A percentile compares a stretch with the other conserved stretches of the same genome.
Evolutionary conservation across 2,329 filamentous ascomycete genomes (phyloP).

Genomic region (Cucurbitaria berberidis): DNA sequence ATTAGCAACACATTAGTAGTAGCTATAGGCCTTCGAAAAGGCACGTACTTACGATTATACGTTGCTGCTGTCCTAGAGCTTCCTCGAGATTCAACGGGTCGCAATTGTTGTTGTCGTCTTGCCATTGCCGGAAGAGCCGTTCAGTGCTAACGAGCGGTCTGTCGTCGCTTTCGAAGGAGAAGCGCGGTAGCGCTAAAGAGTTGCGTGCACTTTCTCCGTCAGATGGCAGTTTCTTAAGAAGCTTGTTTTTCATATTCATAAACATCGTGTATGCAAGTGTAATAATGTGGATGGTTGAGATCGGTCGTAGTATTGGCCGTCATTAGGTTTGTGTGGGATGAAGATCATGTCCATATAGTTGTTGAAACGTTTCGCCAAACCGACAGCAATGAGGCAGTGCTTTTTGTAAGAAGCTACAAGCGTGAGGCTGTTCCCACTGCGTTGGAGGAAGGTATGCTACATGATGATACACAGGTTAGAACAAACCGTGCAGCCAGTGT

Average conservation of each 20-base stretch:
- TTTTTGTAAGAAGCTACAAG: constrained; percentile 2
- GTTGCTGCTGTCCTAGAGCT: constrained; percentile 10
- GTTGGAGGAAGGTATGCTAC: neutral
- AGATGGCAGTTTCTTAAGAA: constrained; percentile 7
- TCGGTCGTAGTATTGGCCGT: too few relatives aligned
- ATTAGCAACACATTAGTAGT: too few relatives aligned
- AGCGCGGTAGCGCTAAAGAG: constrained; percentile 20
- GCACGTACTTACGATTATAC: constrained; percentile 23
- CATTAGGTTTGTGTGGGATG: neutral
- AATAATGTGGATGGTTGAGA: too few relatives aligned
- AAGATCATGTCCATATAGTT: constrained; percentile 1
- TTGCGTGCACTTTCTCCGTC: constrained; percentile 9
- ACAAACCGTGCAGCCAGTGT: too few relatives aligned
- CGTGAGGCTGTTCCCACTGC: constrained; percentile 11
- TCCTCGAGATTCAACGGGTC: constrained; percentile 9
- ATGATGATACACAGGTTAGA: too few relatives aligned
- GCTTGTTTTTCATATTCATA: constrained; percentile 22
- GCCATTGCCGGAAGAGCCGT: constrained; percentile 23
- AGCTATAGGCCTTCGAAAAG: neutral
- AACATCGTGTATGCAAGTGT: constrained; percentile 4
- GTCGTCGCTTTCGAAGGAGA: constrained; percentile 26
- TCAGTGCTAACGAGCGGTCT: constrained; percentile 28
- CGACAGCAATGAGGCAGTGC: constrained; percentile 21
- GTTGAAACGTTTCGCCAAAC: too few relatives aligned
- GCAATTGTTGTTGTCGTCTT: constrained; percentile 17